Evolutionary conservation across 306 rosid genomes (phyloP).

Genomic region (Ceratonia siliqua): DNA sequence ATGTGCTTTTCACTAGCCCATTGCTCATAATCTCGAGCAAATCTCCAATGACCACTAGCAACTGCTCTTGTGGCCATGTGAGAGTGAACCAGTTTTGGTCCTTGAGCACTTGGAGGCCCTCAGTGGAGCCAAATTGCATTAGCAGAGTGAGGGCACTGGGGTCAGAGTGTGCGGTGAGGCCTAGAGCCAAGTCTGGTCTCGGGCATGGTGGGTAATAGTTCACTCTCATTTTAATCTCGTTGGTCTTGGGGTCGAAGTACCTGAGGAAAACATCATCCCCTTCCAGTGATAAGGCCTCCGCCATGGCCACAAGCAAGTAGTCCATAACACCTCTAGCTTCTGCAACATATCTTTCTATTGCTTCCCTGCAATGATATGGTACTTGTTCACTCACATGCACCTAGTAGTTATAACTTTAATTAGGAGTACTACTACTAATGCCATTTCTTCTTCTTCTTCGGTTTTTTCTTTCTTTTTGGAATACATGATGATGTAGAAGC

Average conservation of each 20-base stretch:
- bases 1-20: slow-evolving; percentile 17
- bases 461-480: too few species aligned
- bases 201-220: slow-evolving; percentile 34
- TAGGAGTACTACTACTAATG: too few species aligned
- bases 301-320: slow-evolving; percentile 13
- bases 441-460: too few species aligned
- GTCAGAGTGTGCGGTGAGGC: slow-evolving; percentile 19
- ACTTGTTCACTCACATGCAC: too few species aligned
- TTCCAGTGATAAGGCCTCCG: slow-evolving; percentile 1
- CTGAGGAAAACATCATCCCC: neutral
- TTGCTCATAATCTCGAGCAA: slow-evolving; percentile 23
- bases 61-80: slow-evolving; percentile 20
- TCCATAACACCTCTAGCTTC: slow-evolving; percentile 21
- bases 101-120: slow-evolving; percentile 19
- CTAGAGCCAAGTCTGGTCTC: slow-evolving; percentile 22
- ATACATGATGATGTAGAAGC: too few species aligned
- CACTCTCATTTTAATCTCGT: slow-evolving; percentile 26
- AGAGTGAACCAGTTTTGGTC: neutral
- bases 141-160: slow-evolving; percentile 15
- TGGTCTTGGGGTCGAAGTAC: neutral
- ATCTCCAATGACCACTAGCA: slow-evolving; percentile 26
- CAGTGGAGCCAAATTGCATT: neutral
- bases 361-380: slow-evolving; percentile 9
- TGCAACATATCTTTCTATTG: slow-evolving; percentile 3
- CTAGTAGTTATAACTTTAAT: too few species aligned